Base-by-base conservation (phyloP, 768 basidiomycete species). In the Trametes maxima region DNA sequence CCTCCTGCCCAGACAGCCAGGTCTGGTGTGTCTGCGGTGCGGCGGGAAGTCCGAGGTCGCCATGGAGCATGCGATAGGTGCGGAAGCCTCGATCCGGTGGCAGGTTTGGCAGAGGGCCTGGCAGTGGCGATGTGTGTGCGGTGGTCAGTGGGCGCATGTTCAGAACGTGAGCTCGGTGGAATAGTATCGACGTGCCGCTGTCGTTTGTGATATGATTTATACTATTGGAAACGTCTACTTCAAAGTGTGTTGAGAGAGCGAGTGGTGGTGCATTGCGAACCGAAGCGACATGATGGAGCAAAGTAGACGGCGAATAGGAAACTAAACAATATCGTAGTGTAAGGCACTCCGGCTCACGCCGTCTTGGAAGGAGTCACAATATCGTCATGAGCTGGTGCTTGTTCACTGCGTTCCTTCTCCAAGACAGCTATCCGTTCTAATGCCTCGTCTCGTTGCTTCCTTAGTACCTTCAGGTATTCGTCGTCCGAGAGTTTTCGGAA, bases 401-500 rank as follows among this genome's bases (percentile, higher is more conserved):
- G 24, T 47, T 52, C 62, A 25, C 13, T 21, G 16, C 60, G 64
- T 58, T 75, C 71, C 49, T 70, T 68, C 61, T 88, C 85, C 3
- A 92, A 75, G 62, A 84, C 81, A 51, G 75, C 77, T 71, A 92
- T 90, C 59, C 81, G 79, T 60, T 74, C 76, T 63, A 86, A 68
- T 67, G 89, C 76, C 10, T 72, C 73, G 4, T 83, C 82, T 64
- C 89, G 79, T 48, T 86, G 80, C 54, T 75, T 76, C 69, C 81
- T 85, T 68, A 94, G 69, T 60, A 79, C 82, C 28, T 71, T 70
- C 53, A 93, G 65, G 65, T 92, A 92, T 62, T 89, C 87, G 49
- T 93, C 88, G 64, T 94, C 86, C 6, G 90, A 80, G 3, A 94
- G 68, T 52, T 76, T 79, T 36, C 75, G 76, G 21, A 91, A 69